Conservation (phyloP, 2,329 filamentous ascomycete species). For the Monosporascus cannonballus region DNA sequence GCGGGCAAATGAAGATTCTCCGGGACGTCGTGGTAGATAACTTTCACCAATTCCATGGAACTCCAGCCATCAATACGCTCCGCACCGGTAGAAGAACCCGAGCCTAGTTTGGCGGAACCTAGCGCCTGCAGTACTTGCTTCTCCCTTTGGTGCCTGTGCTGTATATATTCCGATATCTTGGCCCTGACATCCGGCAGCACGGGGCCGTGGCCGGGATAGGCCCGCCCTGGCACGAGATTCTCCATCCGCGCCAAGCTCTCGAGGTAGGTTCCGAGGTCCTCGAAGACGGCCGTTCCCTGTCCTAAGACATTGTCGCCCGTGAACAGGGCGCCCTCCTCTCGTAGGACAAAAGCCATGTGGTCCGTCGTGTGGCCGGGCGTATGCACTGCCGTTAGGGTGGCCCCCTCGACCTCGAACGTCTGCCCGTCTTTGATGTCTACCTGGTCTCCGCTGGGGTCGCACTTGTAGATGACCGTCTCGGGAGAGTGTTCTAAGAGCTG, state of each 20-base stretch:
- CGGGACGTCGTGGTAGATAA: slow-evolving; percentile 77
- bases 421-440: slow-evolving; percentile 50
- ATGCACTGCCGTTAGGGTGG: slow-evolving; percentile 29
- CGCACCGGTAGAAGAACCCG: slow-evolving; percentile 7
- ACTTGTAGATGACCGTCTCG: slow-evolving; percentile 58
- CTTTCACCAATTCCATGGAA: slow-evolving; percentile 76
- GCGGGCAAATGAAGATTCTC: slow-evolving; percentile 71
- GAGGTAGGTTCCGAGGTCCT: slow-evolving; percentile 67
- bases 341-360: slow-evolving; percentile 72
- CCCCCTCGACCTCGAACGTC: slow-evolving; percentile 43
- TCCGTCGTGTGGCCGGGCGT: slow-evolving; percentile 69
- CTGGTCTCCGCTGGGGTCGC: slow-evolving; percentile 45
- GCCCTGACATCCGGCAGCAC: slow-evolving; percentile 65
- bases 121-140: slow-evolving; percentile 67
- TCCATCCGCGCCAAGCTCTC: slow-evolving; percentile 64
- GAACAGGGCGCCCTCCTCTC: slow-evolving; percentile 78
- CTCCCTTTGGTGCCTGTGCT: slow-evolving; percentile 74
- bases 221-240: slow-evolving; percentile 56
- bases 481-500: slow-evolving; percentile 64
- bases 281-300: slow-evolving; percentile 80
- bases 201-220: slow-evolving; percentile 84
- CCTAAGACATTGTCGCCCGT: slow-evolving; percentile 86
- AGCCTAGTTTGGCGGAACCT: slow-evolving; percentile 29
- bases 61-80: slow-evolving; percentile 47
- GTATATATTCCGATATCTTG: slow-evolving; percentile 77